These are phyloP conservation scores for Neocatenulostroma microsporum DNA, from an alignment of 2,329 filamentous ascomycete genomes.

Conservation along the genomic window DNA sequence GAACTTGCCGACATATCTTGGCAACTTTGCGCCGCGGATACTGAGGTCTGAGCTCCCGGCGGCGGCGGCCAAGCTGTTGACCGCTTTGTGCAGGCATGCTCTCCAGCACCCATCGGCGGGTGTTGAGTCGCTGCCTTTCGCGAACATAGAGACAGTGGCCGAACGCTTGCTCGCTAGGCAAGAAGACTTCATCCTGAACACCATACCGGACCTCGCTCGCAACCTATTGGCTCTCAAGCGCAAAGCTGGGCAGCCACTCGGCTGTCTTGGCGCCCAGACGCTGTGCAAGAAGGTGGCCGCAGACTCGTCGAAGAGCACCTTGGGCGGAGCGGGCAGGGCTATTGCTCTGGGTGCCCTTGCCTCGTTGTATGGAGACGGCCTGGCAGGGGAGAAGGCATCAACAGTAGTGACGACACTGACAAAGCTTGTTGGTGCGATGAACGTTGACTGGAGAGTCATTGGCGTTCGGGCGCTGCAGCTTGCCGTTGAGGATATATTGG, in stretches of 20 bases:
- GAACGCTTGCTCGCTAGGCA: conserved; percentile 23
- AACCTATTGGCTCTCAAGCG: conserved; percentile 13
- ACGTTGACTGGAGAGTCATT: conserved; percentile 40
- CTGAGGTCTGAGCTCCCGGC: conserved; percentile 25
- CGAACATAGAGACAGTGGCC: conserved; percentile 13
- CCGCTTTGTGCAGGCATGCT: conserved; percentile 16
- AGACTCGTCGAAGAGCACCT: conserved; percentile 33
- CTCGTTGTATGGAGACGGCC: conserved; percentile 10
- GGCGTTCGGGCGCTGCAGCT: conserved; percentile 34
- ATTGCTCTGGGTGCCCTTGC: conserved; percentile 38
- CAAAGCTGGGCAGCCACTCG: conserved; percentile 10
- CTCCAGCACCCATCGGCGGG: too few species aligned
- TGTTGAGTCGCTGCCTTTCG: conserved; percentile 5
- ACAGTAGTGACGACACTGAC: conserved; percentile 30
- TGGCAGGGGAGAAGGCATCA: conserved; percentile 14
- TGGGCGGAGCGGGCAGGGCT: conserved; percentile 36
- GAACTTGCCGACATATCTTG: conserved; percentile 7
- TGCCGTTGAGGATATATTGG: conserved; percentile 8
- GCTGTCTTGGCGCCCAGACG: conserved; percentile 14
- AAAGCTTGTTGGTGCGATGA: conserved; percentile 19
- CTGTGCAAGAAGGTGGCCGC: conserved; percentile 15
- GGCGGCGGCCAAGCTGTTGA: conserved; percentile 15
- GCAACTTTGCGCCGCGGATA: conserved; percentile 19
- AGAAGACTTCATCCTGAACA: conserved; percentile 20
- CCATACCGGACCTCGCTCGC: conserved; percentile 18